Percentiles rank a stretch among this genome's conserved stretches.
Conservation (phyloP, 257 asterid genomes). For the Dorcoceras hygrometricum region DNA sequence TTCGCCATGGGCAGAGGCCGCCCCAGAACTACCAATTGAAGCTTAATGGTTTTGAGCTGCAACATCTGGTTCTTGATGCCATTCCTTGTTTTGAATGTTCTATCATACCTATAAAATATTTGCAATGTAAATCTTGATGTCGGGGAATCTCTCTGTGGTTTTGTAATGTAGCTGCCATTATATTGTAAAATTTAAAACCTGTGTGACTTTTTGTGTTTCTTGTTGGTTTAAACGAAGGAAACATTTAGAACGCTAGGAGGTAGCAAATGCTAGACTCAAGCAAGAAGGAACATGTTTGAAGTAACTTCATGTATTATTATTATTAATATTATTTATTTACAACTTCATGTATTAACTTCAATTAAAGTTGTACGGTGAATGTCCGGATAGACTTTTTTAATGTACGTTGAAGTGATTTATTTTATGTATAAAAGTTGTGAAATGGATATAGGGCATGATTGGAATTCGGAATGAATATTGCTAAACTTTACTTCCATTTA, state of each 20-base stretch:
- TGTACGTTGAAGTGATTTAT: too few relatives aligned
- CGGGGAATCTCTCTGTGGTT: constrained; percentile 17
- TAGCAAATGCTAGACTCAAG: not conserved
- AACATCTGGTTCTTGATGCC: constrained; percentile 21
- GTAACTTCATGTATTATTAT: too few relatives aligned
- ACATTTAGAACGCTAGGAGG: not conserved
- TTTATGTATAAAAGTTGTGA: too few relatives aligned
- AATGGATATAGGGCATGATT: too few relatives aligned
- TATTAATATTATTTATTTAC: too few relatives aligned
- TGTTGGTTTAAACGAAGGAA: not conserved
- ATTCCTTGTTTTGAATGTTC: constrained; percentile 20
- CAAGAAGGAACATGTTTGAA: not conserved
- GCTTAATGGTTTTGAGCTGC: not conserved
- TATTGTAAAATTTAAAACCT: constrained; percentile 16
- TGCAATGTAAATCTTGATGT: constrained; percentile 1
- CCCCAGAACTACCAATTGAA: constrained; percentile 44
- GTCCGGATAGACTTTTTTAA: too few relatives aligned
- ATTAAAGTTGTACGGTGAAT: too few relatives aligned
- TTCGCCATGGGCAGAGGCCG: constrained; percentile 85
- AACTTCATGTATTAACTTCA: too few relatives aligned
- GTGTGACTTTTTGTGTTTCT: constrained; percentile 7
- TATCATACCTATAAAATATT: constrained; percentile 14
- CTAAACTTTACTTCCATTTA: too few relatives aligned
- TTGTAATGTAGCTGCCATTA: not conserved
- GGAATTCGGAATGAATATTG: too few relatives aligned